Conservation (phyloP, 2,329 filamentous ascomycete genomes). For the Colletotrichum orchidophilum region DNA sequence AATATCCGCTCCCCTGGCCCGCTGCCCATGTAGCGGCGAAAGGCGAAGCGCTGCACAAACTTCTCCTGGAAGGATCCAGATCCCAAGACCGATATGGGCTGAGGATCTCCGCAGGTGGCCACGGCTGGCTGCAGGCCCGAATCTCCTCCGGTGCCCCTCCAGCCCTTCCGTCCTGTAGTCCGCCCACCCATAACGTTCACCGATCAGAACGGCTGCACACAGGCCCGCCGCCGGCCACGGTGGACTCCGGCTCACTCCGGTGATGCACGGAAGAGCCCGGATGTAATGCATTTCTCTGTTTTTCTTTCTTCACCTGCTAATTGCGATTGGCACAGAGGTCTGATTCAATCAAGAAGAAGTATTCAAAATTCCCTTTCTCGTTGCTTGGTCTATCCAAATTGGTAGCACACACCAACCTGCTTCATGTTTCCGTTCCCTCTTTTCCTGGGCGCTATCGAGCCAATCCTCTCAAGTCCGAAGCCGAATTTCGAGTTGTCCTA, state of each 20-base stretch:
- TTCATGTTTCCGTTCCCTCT: neutral
- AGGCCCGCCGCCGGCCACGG: neutral
- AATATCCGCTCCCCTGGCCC: slow-evolving; percentile 13
- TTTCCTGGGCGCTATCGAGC: neutral
- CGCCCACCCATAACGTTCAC: slow-evolving; percentile 18
- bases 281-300: neutral
- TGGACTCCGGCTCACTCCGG: slow-evolving; percentile 10
- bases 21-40: slow-evolving; percentile 5
- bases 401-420: neutral
- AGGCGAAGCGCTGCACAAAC: neutral
- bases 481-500: neutral
- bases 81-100: slow-evolving; percentile 18
- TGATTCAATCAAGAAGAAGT: neutral
- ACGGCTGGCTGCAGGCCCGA: neutral
- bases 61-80: neutral
- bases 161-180: neutral
- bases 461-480: neutral
- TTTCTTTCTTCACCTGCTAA: neutral
- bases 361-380: neutral
- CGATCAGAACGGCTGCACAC: neutral
- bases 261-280: neutral
- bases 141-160: slow-evolving; percentile 2
- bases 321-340: neutral
- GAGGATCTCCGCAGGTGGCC: slow-evolving; percentile 15
- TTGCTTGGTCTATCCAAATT: neutral